These are phyloP conservation scores for Fusarium luffae DNA, from an alignment of 2,329 filamentous ascomycete species.

Conservation along the genomic window DNA sequence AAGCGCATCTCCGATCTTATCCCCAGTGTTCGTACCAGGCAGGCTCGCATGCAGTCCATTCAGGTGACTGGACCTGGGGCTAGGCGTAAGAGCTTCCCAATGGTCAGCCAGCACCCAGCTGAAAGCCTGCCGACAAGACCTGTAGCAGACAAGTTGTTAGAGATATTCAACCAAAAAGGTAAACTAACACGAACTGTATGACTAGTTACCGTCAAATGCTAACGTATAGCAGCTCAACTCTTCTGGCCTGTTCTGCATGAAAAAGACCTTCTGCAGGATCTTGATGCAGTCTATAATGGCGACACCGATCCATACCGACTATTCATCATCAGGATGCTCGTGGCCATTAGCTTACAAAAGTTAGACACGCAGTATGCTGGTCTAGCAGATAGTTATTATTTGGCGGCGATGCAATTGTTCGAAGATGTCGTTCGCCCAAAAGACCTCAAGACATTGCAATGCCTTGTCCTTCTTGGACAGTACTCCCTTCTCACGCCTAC, in stretches of 20 bases:
- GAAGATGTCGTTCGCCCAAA: conserved; percentile 87
- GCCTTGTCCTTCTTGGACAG: conserved; percentile 85
- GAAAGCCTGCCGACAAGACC: conserved; percentile 77
- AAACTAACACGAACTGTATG: conserved; percentile 38
- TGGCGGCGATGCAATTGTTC: conserved; percentile 86
- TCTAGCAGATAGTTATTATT: conserved; percentile 92
- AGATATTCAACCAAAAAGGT: conserved; percentile 90
- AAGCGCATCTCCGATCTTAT: conserved; percentile 93
- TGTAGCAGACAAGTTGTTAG: conserved; percentile 81
- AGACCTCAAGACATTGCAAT: conserved; percentile 90
- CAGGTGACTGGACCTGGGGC: conserved; percentile 62
- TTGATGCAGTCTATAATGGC: conserved; percentile 83
- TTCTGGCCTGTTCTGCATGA: conserved; percentile 91
- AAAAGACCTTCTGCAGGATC: conserved; percentile 76
- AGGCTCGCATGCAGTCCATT: conserved; percentile 68
- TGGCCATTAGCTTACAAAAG: conserved; percentile 95
- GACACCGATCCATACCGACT: conserved; percentile 84
- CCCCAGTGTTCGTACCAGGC: conserved; percentile 73
- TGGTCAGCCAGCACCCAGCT: conserved; percentile 87
- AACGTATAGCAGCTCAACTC: conserved; percentile 73
- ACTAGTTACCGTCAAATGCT: conserved; percentile 4
- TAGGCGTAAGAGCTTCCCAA: conserved; percentile 88
- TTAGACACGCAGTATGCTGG: conserved; percentile 91
- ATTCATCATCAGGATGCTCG: conserved; percentile 89
- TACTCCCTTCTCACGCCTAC: conserved; percentile 95